Evolutionary conservation across 768 basidiomycete species (phyloP).

Genomic region (Boletales sp.): DNA sequence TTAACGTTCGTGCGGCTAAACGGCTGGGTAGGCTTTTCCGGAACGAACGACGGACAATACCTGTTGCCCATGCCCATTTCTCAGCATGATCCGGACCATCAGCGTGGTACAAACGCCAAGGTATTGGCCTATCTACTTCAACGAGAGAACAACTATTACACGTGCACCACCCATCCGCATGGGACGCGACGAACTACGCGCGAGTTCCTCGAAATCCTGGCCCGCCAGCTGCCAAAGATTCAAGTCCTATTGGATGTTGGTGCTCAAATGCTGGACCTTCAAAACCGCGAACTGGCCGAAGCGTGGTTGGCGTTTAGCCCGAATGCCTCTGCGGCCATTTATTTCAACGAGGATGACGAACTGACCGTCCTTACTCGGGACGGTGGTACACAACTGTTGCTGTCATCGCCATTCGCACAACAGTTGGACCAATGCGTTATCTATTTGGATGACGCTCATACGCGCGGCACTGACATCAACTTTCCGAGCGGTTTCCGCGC

Average conservation of each 20-base stretch:
- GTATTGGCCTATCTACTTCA: constrained; percentile 21
- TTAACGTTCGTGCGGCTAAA: not conserved
- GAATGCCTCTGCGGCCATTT: constrained; percentile 20
- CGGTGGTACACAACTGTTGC: constrained; percentile 34
- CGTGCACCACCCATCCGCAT: not conserved
- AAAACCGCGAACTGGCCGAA: constrained; percentile 36
- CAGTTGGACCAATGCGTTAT: constrained; percentile 9
- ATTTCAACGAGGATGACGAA: constrained; percentile 17
- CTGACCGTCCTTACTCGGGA: constrained; percentile 35
- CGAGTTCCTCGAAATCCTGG: constrained; percentile 29
- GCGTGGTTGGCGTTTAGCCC: constrained; percentile 34
- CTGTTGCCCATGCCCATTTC: constrained; percentile 27
- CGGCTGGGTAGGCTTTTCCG: constrained; percentile 17
- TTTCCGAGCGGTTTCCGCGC: constrained; percentile 14
- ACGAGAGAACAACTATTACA: constrained; percentile 20
- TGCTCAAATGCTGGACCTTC: constrained; percentile 49
- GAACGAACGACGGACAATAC: constrained; percentile 27
- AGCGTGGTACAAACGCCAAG: constrained; percentile 12
- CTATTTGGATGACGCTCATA: constrained; percentile 18
- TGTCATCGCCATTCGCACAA: constrained; percentile 28
- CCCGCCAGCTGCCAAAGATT: constrained; percentile 30
- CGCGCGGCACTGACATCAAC: constrained; percentile 17
- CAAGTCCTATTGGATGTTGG: constrained; percentile 50
- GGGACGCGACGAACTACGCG: constrained; percentile 10
- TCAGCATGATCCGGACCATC: constrained; percentile 18